Conservation (phyloP, 768 basidiomycete genomes). For the Mycena amicta region DNA sequence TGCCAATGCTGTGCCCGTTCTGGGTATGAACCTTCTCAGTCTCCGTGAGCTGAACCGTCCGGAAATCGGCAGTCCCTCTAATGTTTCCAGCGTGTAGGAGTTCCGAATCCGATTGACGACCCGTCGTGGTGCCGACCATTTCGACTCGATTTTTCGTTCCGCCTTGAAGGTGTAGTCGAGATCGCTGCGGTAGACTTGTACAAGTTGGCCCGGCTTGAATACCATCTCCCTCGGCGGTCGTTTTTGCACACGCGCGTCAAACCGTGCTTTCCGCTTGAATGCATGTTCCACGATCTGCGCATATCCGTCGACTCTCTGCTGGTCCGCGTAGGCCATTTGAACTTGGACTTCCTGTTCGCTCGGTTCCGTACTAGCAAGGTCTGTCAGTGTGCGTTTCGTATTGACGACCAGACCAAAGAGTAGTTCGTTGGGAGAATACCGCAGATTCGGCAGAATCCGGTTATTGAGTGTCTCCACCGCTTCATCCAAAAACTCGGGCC, state of each 20-base stretch:
- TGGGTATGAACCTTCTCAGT: slow-evolving; percentile 24
- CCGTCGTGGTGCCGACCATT: slow-evolving; percentile 32
- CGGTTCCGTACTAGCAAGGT: not conserved
- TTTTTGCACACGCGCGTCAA: slow-evolving; percentile 27
- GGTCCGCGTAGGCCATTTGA: slow-evolving; percentile 20
- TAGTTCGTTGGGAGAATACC: not conserved
- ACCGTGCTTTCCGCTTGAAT: slow-evolving; percentile 25
- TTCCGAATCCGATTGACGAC: slow-evolving; percentile 21
- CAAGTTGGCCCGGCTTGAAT: slow-evolving; percentile 31
- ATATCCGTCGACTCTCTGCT: slow-evolving; percentile 24
- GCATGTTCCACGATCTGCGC: slow-evolving; percentile 26
- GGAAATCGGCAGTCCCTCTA: slow-evolving; percentile 15
- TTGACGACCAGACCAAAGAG: not conserved
- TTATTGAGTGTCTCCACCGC: slow-evolving; percentile 12
- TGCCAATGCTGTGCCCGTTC: slow-evolving; percentile 23
- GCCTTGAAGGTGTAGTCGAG: slow-evolving; percentile 31
- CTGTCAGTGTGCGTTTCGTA: not conserved
- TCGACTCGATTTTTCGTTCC: slow-evolving; percentile 30
- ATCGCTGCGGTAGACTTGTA: slow-evolving; percentile 33
- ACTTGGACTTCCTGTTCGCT: not conserved
- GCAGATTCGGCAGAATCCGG: not conserved
- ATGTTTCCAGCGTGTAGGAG: slow-evolving; percentile 28
- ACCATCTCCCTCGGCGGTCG: slow-evolving; percentile 19
- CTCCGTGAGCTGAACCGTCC: slow-evolving; percentile 24
- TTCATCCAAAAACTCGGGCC: slow-evolving; percentile 29